These are phyloP conservation scores for Aspergillus alliaceus DNA, from an alignment of 2,329 filamentous ascomycete species.

Conservation along the genomic window DNA sequence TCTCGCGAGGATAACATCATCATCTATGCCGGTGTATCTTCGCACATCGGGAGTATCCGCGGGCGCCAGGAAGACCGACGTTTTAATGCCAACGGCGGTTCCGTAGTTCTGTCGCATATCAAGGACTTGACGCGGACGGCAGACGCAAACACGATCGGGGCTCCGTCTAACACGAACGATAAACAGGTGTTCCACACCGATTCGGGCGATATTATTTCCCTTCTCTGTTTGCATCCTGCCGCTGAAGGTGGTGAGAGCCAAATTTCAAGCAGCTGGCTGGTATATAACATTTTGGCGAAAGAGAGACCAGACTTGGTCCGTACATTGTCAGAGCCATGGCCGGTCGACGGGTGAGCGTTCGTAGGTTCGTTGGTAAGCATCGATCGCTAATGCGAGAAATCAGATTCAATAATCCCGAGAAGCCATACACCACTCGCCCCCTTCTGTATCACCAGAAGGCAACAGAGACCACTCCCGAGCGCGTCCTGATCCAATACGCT, in stretches of 20 bases:
- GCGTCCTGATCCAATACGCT: slow-evolving; percentile 61
- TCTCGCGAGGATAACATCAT: slow-evolving; percentile 39
- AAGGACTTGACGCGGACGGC: slow-evolving; percentile 54
- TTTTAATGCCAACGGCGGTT: slow-evolving; percentile 22
- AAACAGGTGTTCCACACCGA: slow-evolving; percentile 58
- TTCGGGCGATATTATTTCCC: slow-evolving; percentile 53
- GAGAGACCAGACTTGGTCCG: slow-evolving; percentile 55
- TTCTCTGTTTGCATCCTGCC: slow-evolving; percentile 49
- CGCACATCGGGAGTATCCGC: slow-evolving; percentile 41
- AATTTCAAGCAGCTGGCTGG: slow-evolving; percentile 53
- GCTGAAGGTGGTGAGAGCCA: slow-evolving; percentile 54
- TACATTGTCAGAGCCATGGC: slow-evolving; percentile 52
- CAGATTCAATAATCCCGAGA: slow-evolving; percentile 54
- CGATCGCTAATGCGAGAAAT: not conserved
- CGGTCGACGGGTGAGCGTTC: slow-evolving; percentile 42
- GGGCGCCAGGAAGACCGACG: slow-evolving; percentile 45
- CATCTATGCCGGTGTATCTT: slow-evolving; percentile 46
- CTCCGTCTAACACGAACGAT: slow-evolving; percentile 43
- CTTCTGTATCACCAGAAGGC: slow-evolving; percentile 54
- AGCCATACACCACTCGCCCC: slow-evolving; percentile 44
- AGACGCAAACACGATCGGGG: slow-evolving; percentile 37
- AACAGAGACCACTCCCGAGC: slow-evolving; percentile 48
- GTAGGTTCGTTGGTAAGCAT: not conserved
- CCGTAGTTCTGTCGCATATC: slow-evolving; percentile 61
- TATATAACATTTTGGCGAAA: slow-evolving; percentile 57